These are phyloP conservation scores for Tulasnella sp. DNA, from an alignment of 768 basidiomycete species.

Conservation along the genomic window DNA sequence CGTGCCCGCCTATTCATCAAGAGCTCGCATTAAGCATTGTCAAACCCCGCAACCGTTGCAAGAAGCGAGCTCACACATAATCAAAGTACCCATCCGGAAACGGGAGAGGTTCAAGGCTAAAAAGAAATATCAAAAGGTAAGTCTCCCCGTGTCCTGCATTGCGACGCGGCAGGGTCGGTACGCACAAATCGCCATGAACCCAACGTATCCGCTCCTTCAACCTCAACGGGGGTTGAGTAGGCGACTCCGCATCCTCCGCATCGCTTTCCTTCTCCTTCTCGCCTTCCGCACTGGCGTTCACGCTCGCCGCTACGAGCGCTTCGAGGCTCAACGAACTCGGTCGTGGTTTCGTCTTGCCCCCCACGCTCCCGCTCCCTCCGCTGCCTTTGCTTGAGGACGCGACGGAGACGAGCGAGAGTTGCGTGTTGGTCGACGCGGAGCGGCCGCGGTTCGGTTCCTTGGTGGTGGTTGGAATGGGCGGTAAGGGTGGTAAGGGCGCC, in stretches of 20 bases:
- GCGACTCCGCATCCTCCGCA: background rate
- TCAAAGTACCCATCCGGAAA: constrained; percentile 67
- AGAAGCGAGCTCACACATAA: constrained; percentile 44
- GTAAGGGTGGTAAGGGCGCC: background rate
- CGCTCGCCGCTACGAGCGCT: background rate
- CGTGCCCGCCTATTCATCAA: constrained; percentile 43
- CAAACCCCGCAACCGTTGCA: constrained; percentile 10
- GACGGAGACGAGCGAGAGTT: constrained; percentile 23
- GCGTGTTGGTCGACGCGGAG: background rate
- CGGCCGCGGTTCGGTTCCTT: background rate
- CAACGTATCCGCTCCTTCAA: constrained; percentile 53
- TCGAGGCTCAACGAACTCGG: background rate
- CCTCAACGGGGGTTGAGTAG: background rate
- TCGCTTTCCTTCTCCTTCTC: background rate
- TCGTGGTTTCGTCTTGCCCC: background rate
- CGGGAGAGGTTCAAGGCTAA: constrained; percentile 56
- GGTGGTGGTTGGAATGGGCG: background rate
- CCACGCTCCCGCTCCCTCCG: background rate
- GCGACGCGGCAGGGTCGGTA: constrained; percentile 5
- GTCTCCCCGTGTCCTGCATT: background rate
- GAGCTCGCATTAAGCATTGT: constrained; percentile 6
- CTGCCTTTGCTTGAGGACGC: background rate
- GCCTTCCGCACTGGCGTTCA: background rate
- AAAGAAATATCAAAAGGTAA: background rate
- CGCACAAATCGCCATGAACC: constrained; percentile 65